Evolutionary conservation across 2,329 filamentous ascomycete species (phyloP).

Genomic region (Colletotrichum higginsianum): DNA sequence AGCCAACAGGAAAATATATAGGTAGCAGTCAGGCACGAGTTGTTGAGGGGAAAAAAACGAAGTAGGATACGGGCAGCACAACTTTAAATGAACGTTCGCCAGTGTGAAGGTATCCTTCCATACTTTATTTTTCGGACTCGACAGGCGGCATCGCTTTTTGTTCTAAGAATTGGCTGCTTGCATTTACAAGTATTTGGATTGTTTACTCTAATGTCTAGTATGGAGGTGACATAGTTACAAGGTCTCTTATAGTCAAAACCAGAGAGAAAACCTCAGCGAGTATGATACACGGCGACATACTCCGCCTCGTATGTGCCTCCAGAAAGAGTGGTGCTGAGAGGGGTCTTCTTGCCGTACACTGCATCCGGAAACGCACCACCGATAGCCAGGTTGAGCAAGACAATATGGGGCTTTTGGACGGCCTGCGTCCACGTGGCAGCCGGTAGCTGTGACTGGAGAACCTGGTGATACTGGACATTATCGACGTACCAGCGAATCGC

Average conservation of each 20-base stretch:
- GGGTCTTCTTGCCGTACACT: slow-evolving; percentile 38
- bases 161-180: too few species aligned
- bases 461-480: slow-evolving; percentile 57
- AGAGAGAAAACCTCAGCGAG: not conserved
- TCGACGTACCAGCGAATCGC: slow-evolving; percentile 66
- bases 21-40: too few species aligned
- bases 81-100: not conserved
- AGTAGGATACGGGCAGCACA: not conserved
- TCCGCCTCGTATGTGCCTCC: slow-evolving; percentile 13
- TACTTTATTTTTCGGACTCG: too few species aligned
- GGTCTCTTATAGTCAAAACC: not conserved
- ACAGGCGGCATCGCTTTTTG: too few species aligned
- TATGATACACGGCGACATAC: slow-evolving; percentile 27
- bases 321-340: slow-evolving; percentile 5
- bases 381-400: slow-evolving; percentile 57
- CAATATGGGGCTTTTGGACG: slow-evolving; percentile 50
- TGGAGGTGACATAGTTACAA: not conserved
- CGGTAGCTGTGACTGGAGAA: slow-evolving; percentile 52
- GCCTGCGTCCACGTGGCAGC: slow-evolving; percentile 51
- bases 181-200: not conserved
- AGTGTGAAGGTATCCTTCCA: too few species aligned
- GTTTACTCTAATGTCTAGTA: too few species aligned
- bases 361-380: slow-evolving; percentile 56
- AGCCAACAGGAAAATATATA: too few species aligned
- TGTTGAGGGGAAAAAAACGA: not conserved